Conservation (phyloP, 208 protist species). For the Trypanosoma lewisi region DNA sequence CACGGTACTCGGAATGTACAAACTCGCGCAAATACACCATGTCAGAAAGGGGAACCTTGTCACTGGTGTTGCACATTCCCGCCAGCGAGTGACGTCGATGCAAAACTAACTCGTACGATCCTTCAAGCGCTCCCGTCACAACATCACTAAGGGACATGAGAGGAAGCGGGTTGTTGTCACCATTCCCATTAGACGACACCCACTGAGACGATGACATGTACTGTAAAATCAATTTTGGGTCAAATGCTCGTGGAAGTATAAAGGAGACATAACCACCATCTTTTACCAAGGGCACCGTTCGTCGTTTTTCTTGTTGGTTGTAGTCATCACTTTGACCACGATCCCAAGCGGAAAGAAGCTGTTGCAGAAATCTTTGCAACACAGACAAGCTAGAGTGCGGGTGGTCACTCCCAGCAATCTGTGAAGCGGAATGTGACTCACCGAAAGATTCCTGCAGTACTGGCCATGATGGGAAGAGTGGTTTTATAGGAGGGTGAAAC, state of each 20-base stretch:
- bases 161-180: background rate
- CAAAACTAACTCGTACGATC: conserved; percentile 60
- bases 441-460: conserved; percentile 3
- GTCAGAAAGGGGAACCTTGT: conserved; percentile 2
- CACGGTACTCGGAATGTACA: conserved; percentile 6
- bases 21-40: conserved; percentile 13
- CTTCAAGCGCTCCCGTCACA: conserved; percentile 47
- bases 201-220: conserved; percentile 6
- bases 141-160: conserved; percentile 35
- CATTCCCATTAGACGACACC: background rate
- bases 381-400: conserved; percentile 23
- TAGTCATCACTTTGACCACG: background rate
- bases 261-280: conserved; percentile 46
- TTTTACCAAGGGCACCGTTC: conserved; percentile 17
- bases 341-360: conserved; percentile 15
- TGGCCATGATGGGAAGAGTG: conserved; percentile 28
- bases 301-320: conserved; percentile 1
- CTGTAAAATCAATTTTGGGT: conserved; percentile 22
- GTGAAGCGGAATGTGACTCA: background rate
- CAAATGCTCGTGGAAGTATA: conserved; percentile 61
- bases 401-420: conserved; percentile 12
- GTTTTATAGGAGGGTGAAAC: conserved; percentile 36
- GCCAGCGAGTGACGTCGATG: conserved; percentile 32
- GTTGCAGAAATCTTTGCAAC: conserved; percentile 29
- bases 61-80: conserved; percentile 6